Evolutionary conservation across 2,329 filamentous ascomycete species (phyloP), one percentile per base, ranked within the genome.

Genomic region (Penicillium sp.): DNA sequence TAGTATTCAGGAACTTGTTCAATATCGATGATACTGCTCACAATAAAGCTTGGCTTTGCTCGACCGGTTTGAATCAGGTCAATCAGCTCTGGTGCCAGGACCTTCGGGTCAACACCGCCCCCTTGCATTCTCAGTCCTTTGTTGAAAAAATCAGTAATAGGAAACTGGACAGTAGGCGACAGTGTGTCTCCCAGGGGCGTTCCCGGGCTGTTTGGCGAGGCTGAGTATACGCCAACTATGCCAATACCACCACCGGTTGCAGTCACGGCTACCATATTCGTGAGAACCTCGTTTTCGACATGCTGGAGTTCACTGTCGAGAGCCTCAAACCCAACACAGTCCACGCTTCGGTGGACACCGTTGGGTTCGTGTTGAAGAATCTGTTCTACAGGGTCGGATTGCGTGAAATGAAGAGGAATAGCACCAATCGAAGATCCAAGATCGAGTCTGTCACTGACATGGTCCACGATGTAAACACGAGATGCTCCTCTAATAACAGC

Each of bases 381-480:
- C 33, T 62, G 61, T 2, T 43, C 54, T 16, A 57, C 51, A 0
- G 83, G 80, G 62, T 87, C 83, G 11, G 77, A 76, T 54, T 83
- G 78, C 16, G 69, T 77, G 65, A 88, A 87, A 63, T 87, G 79
- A 40, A 88, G 79, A 0, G 83, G 77, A 2, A 79, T 79, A 60
- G 80, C 83, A 0, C 83, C 83, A 38, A 63, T 61, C 66, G 83
- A 84, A 65, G 81, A 75, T 0, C 84, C 85, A 1, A 79, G 76
- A n/a, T 79, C 71, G 4, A 88, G 69, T 14, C 84, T 75, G 63
- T 85, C 82, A 0, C 77, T 74, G 0, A 87, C 84, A 23, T 80
- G 78, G 61, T 88, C 85, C 2, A 88, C 81, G 1, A 84, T 80
- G 57, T 76, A 87, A 0, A 88, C 81, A 12, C 73, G 77, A 12